Conservation (phyloP, 2,329 filamentous ascomycete genomes). For the Calonectria ilicicola region DNA sequence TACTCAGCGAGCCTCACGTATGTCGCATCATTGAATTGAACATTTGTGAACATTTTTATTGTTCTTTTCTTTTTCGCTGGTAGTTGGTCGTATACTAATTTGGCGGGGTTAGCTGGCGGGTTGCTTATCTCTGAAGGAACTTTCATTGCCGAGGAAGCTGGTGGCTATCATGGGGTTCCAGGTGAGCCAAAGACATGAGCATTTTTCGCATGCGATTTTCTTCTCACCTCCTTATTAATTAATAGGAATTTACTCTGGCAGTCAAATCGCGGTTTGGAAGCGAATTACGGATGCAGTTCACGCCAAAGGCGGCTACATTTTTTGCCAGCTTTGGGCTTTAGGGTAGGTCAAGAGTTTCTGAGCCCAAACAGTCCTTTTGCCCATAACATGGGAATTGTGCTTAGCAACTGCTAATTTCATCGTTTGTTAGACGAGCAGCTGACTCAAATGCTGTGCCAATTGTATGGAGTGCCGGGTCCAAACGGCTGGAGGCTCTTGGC, state of each 20-base stretch:
- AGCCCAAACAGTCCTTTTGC: background rate
- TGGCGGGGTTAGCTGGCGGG: conserved; percentile 49
- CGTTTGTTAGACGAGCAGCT: conserved; percentile 30
- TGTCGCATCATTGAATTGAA: background rate
- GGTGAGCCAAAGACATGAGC: background rate
- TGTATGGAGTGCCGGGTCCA: conserved; percentile 36
- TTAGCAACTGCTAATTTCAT: background rate
- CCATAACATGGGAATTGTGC: background rate
- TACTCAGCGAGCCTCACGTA: conserved; percentile 54
- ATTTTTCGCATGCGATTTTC: background rate
- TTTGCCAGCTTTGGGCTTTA: conserved; percentile 71
- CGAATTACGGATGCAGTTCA: conserved; percentile 73
- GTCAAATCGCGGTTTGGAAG: conserved; percentile 71
- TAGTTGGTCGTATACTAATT: background rate
- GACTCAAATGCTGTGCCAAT: conserved; percentile 31
- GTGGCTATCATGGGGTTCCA: conserved; percentile 44
- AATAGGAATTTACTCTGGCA: conserved; percentile 68
- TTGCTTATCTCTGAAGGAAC: conserved; percentile 61
- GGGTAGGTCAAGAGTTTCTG: conserved; percentile 67
- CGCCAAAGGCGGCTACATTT: conserved; percentile 70
- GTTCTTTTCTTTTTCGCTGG: background rate
- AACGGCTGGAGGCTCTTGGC: conserved; percentile 17
- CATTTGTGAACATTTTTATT: background rate
- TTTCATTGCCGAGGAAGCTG: conserved; percentile 51
- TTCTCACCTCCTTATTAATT: conserved; percentile 46